These are phyloP conservation scores for Apium graveolens DNA, from an alignment of 129 eudicot genomes.

Conservation along the genomic window DNA sequence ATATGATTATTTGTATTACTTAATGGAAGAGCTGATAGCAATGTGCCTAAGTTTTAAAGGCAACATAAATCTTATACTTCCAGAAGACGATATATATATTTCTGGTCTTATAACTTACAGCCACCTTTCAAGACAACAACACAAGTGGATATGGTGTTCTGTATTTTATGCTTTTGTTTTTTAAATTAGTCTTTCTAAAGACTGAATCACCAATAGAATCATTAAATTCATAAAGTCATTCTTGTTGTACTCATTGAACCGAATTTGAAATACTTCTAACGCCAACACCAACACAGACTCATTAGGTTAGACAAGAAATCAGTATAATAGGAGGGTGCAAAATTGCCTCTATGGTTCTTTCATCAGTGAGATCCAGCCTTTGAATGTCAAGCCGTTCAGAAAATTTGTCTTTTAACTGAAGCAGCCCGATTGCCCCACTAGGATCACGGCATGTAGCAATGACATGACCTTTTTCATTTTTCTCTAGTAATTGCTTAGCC, in stretches of 20 bases:
- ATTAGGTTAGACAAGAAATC: background rate
- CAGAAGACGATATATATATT: background rate
- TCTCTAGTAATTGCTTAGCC: slow-evolving; percentile 81
- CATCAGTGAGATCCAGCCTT: slow-evolving; percentile 70
- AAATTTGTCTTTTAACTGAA: slow-evolving; percentile 54
- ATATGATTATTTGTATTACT: background rate
- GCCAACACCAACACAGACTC: background rate
- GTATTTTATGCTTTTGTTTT: background rate
- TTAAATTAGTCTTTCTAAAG: background rate
- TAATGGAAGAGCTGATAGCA: background rate
- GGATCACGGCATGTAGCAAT: slow-evolving; percentile 91
- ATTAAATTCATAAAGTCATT: background rate
- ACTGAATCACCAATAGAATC: background rate
- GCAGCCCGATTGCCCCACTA: slow-evolving; percentile 51
- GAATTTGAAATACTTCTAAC: background rate
- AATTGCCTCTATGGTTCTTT: slow-evolving; percentile 78
- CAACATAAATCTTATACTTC: background rate
- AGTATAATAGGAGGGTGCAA: slow-evolving; percentile 13
- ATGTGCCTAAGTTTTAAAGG: background rate
- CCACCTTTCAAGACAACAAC: background rate
- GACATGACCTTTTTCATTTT: slow-evolving; percentile 54
- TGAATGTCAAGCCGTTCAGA: slow-evolving; percentile 63
- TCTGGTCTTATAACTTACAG: background rate
- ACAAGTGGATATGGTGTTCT: background rate
- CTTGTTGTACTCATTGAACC: background rate